Percentiles rank a stretch among this genome's conserved stretches.
Evolutionary conservation across 176 grass and related monocot species (phyloP).

Genomic region (Oryza meyeriana): DNA sequence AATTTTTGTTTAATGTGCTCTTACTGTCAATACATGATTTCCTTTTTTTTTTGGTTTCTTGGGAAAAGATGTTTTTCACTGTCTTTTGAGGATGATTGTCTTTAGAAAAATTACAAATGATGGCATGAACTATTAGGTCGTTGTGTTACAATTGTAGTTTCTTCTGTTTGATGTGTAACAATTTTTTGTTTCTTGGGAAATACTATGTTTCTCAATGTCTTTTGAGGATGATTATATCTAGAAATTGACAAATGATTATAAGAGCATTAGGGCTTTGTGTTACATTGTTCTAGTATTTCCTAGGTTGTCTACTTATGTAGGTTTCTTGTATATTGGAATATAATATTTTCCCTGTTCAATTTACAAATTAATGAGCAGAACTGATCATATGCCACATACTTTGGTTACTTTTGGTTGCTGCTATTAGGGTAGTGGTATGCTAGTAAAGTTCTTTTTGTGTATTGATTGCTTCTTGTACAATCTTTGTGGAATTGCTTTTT

Average conservation of each 20-base stretch:
- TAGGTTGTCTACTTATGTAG: neutral
- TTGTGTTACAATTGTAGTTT: neutral
- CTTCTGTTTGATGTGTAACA: neutral
- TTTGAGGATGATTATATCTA: neutral
- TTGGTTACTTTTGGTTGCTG: neutral
- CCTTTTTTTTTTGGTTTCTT: neutral
- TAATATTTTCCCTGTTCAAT: neutral
- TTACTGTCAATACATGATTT: neutral
- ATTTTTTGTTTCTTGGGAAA: neutral
- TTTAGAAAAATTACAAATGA: constrained; percentile 1
- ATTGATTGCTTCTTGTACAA: neutral
- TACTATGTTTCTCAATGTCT: neutral
- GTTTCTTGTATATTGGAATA: neutral
- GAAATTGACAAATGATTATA: neutral
- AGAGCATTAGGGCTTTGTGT: neutral
- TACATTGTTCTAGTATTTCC: neutral
- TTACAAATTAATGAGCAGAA: constrained; percentile 5
- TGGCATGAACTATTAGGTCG: neutral
- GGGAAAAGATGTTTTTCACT: neutral
- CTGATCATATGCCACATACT: neutral
- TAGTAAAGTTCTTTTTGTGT: neutral
- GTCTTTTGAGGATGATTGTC: neutral
- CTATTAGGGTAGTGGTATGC: neutral
- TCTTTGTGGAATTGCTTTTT: neutral
- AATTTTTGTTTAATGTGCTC: neutral